A percentile compares a stretch with the other conserved stretches of the same genome.
Conservation (phyloP, 2,329 filamentous ascomycete genomes). For the Stenocarpella maydis region DNA sequence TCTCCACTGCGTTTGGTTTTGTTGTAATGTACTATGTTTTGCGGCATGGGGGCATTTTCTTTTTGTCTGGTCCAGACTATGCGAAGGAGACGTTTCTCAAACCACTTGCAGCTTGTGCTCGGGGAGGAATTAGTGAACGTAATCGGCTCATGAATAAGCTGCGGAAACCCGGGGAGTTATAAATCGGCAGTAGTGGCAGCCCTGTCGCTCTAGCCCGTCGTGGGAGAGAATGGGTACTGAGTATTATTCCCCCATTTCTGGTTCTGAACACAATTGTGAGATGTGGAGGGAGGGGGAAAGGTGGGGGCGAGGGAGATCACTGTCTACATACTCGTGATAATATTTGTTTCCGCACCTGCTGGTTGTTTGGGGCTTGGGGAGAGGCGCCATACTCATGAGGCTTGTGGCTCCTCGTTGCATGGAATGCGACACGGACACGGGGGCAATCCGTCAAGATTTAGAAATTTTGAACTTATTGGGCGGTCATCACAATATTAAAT, state of each 20-base stretch:
- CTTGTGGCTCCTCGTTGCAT: background rate
- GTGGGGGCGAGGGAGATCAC: background rate
- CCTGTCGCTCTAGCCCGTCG: background rate
- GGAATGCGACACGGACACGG: background rate
- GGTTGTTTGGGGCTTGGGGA: background rate
- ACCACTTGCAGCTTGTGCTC: background rate
- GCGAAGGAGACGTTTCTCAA: background rate
- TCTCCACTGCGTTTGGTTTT: background rate
- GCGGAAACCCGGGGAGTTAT: background rate
- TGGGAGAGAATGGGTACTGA: background rate
- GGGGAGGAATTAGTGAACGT: background rate
- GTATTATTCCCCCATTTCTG: constrained; percentile 9
- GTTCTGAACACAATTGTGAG: background rate
- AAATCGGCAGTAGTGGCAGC: background rate
- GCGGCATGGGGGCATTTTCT: background rate
- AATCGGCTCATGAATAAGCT: background rate
- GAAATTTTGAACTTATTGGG: background rate
- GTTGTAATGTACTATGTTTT: constrained; percentile 7
- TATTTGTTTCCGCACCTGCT: background rate
- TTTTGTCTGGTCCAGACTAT: background rate
- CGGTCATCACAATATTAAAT: background rate
- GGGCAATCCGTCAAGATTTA: constrained; percentile 1
- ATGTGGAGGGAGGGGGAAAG: background rate
- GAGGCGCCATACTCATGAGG: background rate
- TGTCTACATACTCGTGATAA: background rate